Conservation (phyloP, 352 stramenopile species). For the Phytophthora pinifolia region DNA sequence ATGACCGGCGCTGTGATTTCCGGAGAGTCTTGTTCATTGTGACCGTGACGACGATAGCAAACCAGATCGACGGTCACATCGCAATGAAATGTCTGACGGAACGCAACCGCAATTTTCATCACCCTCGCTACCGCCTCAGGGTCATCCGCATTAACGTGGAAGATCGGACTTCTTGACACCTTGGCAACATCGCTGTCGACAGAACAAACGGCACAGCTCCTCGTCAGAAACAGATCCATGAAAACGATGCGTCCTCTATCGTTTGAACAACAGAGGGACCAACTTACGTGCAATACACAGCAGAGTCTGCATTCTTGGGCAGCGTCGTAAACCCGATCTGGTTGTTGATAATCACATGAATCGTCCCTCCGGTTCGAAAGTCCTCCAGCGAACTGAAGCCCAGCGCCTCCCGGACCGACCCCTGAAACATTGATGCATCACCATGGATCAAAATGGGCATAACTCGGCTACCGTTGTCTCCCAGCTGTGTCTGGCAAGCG, state of each 20-base stretch:
- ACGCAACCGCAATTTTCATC: slow-evolving; percentile 93
- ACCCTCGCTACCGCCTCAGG: slow-evolving; percentile 91
- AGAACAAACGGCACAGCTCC: slow-evolving; percentile 1
- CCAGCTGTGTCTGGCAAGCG: slow-evolving; percentile 91
- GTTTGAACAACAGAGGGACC: background rate
- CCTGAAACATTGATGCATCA: slow-evolving; percentile 93
- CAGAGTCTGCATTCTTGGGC: slow-evolving; percentile 95
- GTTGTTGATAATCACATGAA: slow-evolving; percentile 99
- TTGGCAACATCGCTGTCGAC: slow-evolving; percentile 94
- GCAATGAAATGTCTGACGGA: slow-evolving; percentile 90
- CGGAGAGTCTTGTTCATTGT: slow-evolving; percentile 97
- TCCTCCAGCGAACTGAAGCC: slow-evolving; percentile 89
- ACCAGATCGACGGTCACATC: slow-evolving; percentile 99
- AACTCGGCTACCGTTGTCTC: slow-evolving; percentile 83
- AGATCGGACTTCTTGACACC: slow-evolving; percentile 93
- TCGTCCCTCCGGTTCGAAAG: slow-evolving; percentile 97
- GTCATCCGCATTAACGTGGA: slow-evolving; percentile 98
- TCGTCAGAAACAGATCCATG: slow-evolving; percentile 15
- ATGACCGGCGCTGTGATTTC: slow-evolving; percentile 89
- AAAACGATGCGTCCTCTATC: background rate
- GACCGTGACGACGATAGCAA: slow-evolving; percentile 98
- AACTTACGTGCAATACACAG: slow-evolving; percentile 93
- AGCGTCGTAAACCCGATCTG: slow-evolving; percentile 99
- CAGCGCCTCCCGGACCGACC: slow-evolving; percentile 80
- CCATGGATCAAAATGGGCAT: slow-evolving; percentile 98